A percentile compares a stretch with the other conserved stretches of the same genome.
Conservation (phyloP, 306 rosid genomes). For the Cicer judaicum region DNA sequence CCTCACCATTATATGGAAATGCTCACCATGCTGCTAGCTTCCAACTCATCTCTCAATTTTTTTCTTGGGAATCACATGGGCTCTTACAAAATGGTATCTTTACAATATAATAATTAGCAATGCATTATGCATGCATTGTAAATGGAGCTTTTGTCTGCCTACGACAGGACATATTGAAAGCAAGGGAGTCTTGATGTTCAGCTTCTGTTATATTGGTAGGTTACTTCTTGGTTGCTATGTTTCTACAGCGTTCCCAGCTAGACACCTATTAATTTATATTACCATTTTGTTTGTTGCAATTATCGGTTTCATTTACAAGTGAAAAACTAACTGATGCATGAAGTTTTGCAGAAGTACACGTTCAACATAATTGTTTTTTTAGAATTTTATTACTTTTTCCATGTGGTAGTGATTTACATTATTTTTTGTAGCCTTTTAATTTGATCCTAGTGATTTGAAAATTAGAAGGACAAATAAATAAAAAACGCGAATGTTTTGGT, state of each 20-base stretch:
- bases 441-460: constrained; percentile 4
- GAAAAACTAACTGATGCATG: constrained; percentile 30
- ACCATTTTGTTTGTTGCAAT: constrained; percentile 37
- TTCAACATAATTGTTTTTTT: neutral
- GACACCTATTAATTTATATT: constrained; percentile 15
- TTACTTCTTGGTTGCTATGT: constrained; percentile 32
- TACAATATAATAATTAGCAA: constrained; percentile 6
- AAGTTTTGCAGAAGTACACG: neutral
- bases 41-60: constrained; percentile 39
- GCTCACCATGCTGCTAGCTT: constrained; percentile 25
- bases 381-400: neutral
- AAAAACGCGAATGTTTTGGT: neutral
- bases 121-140: neutral
- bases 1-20: constrained; percentile 30
- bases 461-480: constrained; percentile 21
- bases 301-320: constrained; percentile 39
- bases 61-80: constrained; percentile 26
- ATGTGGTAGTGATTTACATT: constrained; percentile 9
- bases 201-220: neutral
- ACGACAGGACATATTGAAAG: constrained; percentile 26
- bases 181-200: constrained; percentile 27
- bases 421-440: constrained; percentile 4
- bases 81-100: constrained; percentile 26
- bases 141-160: constrained; percentile 33
- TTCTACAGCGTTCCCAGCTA: constrained; percentile 43